These are phyloP conservation scores for Pichia sporocuriosa DNA, from an alignment of 805 yeast genomes.

Conservation along the genomic window DNA sequence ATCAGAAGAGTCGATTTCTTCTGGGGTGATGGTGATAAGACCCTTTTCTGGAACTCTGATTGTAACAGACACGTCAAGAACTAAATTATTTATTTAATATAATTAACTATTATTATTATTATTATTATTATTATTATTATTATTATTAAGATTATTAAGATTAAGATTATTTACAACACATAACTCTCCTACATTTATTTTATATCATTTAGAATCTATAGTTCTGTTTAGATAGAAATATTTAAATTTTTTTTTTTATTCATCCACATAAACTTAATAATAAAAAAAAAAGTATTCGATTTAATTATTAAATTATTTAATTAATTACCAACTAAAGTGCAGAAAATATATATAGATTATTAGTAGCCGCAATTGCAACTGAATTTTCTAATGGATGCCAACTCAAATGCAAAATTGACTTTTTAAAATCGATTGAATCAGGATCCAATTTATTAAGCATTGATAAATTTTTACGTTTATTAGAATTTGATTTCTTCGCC, in stretches of 20 bases:
- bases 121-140: slow-evolving; percentile 3
- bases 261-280: too few relatives aligned
- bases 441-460: slow-evolving; percentile 61
- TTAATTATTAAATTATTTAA: neutral
- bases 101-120: neutral
- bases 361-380: slow-evolving; percentile 97
- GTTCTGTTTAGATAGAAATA: too few relatives aligned
- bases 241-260: neutral
- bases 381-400: slow-evolving; percentile 98
- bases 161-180: too few relatives aligned
- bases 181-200: too few relatives aligned
- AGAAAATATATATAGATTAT: slow-evolving; percentile 81
- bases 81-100: neutral
- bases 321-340: slow-evolving; percentile 39
- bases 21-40: slow-evolving; percentile 99
- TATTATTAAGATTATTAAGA: neutral
- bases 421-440: slow-evolving; percentile 85
- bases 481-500: slow-evolving; percentile 54
- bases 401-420: slow-evolving; percentile 87
- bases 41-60: slow-evolving; percentile 92
- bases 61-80: slow-evolving; percentile 74
- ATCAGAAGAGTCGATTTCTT: slow-evolving; percentile 80
- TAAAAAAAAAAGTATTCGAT: slow-evolving; percentile 1
- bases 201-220: too few relatives aligned
- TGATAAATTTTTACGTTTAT: slow-evolving; percentile 28